These are phyloP conservation scores for Arxiozyma heterogenica DNA, from an alignment of 1,139 yeast genomes.

Conservation along the genomic window DNA sequence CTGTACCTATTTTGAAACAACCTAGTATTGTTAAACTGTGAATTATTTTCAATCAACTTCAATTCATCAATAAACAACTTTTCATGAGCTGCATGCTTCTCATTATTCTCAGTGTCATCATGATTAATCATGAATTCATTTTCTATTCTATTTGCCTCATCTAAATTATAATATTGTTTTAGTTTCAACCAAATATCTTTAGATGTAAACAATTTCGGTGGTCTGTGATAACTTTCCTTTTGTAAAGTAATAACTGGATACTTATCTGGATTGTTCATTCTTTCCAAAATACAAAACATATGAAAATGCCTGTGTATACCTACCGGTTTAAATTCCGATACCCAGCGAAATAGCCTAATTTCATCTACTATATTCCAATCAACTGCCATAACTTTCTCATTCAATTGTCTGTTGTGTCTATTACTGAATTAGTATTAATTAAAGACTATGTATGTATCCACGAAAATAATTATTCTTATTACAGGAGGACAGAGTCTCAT, in stretches of 20 bases:
- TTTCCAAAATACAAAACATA: constrained; percentile 45
- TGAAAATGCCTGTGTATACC: constrained; percentile 48
- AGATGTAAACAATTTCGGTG: constrained; percentile 34
- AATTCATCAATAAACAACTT: background rate
- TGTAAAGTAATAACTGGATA: constrained; percentile 25
- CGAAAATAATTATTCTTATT: too few species aligned
- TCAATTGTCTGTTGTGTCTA: background rate
- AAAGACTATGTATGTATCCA: background rate
- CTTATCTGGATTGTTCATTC: constrained; percentile 37
- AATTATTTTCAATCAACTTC: constrained; percentile 5
- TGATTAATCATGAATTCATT: constrained; percentile 6
- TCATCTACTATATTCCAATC: constrained; percentile 59
- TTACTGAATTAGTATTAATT: background rate
- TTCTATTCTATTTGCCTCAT: constrained; percentile 47
- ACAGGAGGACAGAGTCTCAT: too few species aligned
- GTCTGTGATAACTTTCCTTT: constrained; percentile 22
- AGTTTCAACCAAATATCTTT: constrained; percentile 54
- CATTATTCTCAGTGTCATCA: too few species aligned
- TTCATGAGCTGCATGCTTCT: background rate
- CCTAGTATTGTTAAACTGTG: background rate
- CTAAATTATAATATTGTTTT: constrained; percentile 44
- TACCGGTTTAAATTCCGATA: constrained; percentile 62
- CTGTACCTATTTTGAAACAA: background rate
- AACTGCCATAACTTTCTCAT: constrained; percentile 20
- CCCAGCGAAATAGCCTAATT: constrained; percentile 51